phyloP scores from a whole-genome alignment of 495 filamentous ascomycete species.

The Lophiotrema nucula region DNA sequence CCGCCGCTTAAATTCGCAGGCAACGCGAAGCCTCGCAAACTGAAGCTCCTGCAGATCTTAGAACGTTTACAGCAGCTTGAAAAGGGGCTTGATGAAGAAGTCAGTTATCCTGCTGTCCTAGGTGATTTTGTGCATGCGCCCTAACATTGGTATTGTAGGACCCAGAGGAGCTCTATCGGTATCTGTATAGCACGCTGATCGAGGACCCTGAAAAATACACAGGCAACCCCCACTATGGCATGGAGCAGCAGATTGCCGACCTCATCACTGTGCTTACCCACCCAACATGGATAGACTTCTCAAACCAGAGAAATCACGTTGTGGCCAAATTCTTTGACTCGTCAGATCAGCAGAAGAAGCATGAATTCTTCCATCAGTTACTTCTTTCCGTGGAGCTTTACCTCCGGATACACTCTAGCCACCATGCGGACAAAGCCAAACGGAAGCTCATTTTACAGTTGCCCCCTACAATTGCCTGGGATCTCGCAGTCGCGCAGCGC shows the following conservation, averaged over 20 bases:
- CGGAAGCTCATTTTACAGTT: constrained; percentile 57
- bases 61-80: constrained; percentile 57
- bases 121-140: constrained; percentile 16
- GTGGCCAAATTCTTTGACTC: constrained; percentile 62
- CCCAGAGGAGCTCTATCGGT: constrained; percentile 36
- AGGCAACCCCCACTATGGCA: constrained; percentile 47
- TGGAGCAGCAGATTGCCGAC: constrained; percentile 67
- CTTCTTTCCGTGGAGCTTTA: constrained; percentile 68
- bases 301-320: constrained; percentile 60
- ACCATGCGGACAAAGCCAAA: constrained; percentile 54
- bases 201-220: constrained; percentile 45
- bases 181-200: constrained; percentile 46
- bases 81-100: constrained; percentile 56
- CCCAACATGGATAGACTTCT: constrained; percentile 68
- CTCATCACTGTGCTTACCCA: constrained; percentile 62
- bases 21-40: constrained; percentile 52
- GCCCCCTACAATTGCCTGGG: constrained; percentile 66
- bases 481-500: constrained; percentile 63
- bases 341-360: constrained; percentile 48
- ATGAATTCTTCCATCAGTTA: constrained; percentile 68
- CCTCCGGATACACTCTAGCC: constrained; percentile 56
- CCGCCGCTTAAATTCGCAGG: constrained; percentile 51
- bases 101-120: constrained; percentile 40
- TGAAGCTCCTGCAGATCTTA: constrained; percentile 53
- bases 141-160: constrained; percentile 35